Percentiles rank a stretch among this genome's conserved stretches.
phyloP scores from a whole-genome alignment of 169 alveolate genomes.

The Eimeria maxima region DNA sequence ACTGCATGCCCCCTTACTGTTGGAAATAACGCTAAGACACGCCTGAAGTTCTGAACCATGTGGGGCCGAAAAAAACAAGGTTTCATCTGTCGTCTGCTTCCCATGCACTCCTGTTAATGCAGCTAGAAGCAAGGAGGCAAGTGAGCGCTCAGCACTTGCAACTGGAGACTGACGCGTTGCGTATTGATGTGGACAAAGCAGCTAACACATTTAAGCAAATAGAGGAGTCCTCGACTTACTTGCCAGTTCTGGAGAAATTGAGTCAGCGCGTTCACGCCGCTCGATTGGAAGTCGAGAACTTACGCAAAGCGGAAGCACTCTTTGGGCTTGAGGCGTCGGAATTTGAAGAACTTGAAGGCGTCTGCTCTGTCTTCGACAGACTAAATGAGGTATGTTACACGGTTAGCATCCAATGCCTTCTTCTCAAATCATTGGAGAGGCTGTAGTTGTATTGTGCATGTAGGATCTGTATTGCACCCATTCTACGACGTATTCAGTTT shows the following conservation, averaged over 20 bases:
- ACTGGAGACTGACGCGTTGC: constrained; percentile 38
- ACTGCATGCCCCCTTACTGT: neutral
- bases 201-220: constrained; percentile 25
- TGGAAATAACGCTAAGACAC: neutral
- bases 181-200: constrained; percentile 38
- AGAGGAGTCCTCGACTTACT: constrained; percentile 20
- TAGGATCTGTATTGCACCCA: neutral
- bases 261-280: constrained; percentile 51
- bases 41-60: neutral
- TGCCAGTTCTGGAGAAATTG: constrained; percentile 35
- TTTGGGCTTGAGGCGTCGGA: constrained; percentile 82
- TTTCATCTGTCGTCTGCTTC: neutral
- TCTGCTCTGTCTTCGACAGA: constrained; percentile 44
- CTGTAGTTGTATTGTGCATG: neutral
- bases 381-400: constrained; percentile 50
- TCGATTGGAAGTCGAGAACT: constrained; percentile 38
- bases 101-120: neutral
- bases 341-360: constrained; percentile 69
- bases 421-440: neutral
- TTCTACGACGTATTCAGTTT: neutral
- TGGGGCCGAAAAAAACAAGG: neutral
- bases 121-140: constrained; percentile 80
- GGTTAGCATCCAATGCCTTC: neutral
- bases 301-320: constrained; percentile 78
- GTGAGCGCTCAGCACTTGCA: constrained; percentile 56